Conservation (phyloP, 306 rosid species). For the Mucuna pruriens region DNA sequence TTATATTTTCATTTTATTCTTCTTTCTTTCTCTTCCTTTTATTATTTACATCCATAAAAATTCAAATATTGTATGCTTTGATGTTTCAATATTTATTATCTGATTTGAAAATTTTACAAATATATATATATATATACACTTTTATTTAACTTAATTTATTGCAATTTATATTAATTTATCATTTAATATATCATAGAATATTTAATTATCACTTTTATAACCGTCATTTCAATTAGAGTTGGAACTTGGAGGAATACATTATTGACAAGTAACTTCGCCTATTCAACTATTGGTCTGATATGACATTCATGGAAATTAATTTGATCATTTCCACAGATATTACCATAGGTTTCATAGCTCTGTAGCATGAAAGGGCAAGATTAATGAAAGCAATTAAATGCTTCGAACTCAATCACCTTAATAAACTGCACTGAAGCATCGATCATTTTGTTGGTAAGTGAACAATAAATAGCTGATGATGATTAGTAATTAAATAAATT, state of each 20-base stretch:
- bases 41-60: too few relatives aligned
- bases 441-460: not conserved
- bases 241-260: not conserved
- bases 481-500: slow-evolving; percentile 28
- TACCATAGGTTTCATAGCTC: slow-evolving; percentile 23
- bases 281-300: not conserved
- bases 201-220: not conserved
- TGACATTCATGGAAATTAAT: not conserved
- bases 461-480: slow-evolving; percentile 35
- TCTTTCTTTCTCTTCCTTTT: too few relatives aligned
- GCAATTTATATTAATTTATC: not conserved
- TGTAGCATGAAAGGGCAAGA: slow-evolving; percentile 4
- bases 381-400: slow-evolving; percentile 27
- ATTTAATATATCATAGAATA: not conserved
- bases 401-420: not conserved
- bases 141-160: not conserved
- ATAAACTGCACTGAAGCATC: slow-evolving; percentile 5
- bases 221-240: not conserved
- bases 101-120: too few relatives aligned
- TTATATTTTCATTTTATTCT: too few relatives aligned
- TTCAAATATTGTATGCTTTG: too few relatives aligned
- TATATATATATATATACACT: too few relatives aligned
- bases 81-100: too few relatives aligned
- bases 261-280: not conserved
- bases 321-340: slow-evolving; percentile 5